phyloP scores from a whole-genome alignment of 164 flowering plant species.

The Pachysandra terminalis region DNA sequence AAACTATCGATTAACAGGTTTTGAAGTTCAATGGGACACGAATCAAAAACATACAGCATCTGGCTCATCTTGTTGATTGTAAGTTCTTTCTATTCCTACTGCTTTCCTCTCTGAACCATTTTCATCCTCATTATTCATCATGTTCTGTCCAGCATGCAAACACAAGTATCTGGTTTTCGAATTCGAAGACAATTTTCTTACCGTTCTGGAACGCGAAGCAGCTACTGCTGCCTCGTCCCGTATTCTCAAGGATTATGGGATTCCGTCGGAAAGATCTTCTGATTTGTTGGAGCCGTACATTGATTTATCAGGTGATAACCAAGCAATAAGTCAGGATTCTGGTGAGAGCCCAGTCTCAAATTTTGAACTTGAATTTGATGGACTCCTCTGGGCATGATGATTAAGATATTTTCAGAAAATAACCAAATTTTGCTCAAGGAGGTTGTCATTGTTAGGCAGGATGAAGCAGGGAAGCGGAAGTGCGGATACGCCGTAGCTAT shows the following conservation, averaged over 20 bases:
- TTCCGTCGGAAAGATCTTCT: slow-evolving; percentile 77
- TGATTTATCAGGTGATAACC: slow-evolving; percentile 41
- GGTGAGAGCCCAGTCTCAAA: slow-evolving; percentile 69
- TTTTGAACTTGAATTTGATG: slow-evolving; percentile 76
- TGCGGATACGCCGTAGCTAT: too few relatives aligned
- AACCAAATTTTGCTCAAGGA: neutral
- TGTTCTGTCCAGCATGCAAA: slow-evolving; percentile 63
- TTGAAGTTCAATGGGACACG: slow-evolving; percentile 80
- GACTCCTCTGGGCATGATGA: slow-evolving; percentile 77
- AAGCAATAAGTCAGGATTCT: slow-evolving; percentile 31
- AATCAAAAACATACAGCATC: slow-evolving; percentile 79
- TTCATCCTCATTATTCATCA: slow-evolving; percentile 5
- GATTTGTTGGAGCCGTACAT: slow-evolving; percentile 74
- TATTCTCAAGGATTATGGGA: slow-evolving; percentile 80
- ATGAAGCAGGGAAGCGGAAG: too few relatives aligned
- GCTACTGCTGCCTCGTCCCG: slow-evolving; percentile 52
- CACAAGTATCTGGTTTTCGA: slow-evolving; percentile 78
- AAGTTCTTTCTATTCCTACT: slow-evolving; percentile 33
- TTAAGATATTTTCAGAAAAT: too few relatives aligned
- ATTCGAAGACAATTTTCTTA: slow-evolving; percentile 85
- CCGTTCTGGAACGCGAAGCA: slow-evolving; percentile 76
- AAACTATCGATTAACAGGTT: slow-evolving; percentile 49
- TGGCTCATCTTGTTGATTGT: slow-evolving; percentile 89
- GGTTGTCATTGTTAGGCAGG: too few relatives aligned
- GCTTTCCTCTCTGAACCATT: neutral